Evolutionary conservation across 2,329 filamentous ascomycete genomes (phyloP).

Genomic region (Sordariomycetes sp.): DNA sequence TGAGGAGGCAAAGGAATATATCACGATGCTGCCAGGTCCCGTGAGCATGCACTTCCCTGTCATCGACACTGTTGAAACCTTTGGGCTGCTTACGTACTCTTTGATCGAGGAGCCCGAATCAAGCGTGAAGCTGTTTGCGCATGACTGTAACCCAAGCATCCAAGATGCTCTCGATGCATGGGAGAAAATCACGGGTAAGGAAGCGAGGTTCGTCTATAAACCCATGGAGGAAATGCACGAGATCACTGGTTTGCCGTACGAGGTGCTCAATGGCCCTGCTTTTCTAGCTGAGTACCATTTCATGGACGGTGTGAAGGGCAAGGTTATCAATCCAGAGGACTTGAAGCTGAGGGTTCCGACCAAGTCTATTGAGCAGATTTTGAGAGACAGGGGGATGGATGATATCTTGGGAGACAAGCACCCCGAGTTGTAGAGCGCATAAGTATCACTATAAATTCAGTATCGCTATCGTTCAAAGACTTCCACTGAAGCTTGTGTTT

Average conservation of each 20-base stretch:
- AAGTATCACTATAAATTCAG: neutral
- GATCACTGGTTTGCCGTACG: constrained; percentile 20
- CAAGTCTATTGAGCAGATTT: constrained; percentile 18
- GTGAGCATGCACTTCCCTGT: constrained; percentile 23
- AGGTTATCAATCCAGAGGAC: constrained; percentile 25
- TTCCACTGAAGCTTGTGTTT: no score
- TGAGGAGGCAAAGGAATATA: constrained; percentile 17
- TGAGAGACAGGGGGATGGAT: constrained; percentile 10
- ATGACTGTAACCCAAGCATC: constrained; percentile 26
- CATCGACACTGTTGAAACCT: constrained; percentile 25
- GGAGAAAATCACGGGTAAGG: constrained; percentile 23
- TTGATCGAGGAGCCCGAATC: constrained; percentile 28
- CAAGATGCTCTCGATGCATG: constrained; percentile 22
- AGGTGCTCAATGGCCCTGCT: constrained; percentile 24
- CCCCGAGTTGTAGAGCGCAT: neutral
- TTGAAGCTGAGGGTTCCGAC: constrained; percentile 22
- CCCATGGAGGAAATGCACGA: constrained; percentile 21
- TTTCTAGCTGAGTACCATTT: constrained; percentile 30
- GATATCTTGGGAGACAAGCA: constrained; percentile 4
- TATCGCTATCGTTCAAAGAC: no score
- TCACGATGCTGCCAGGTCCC: constrained; percentile 17
- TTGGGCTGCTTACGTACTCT: constrained; percentile 32
- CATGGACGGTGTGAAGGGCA: constrained; percentile 23
- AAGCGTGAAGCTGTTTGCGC: constrained; percentile 32
- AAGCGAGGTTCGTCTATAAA: constrained; percentile 19